These are phyloP conservation scores for Vitis amurensis DNA, from an alignment of 164 flowering plant species.

Conservation along the genomic window DNA sequence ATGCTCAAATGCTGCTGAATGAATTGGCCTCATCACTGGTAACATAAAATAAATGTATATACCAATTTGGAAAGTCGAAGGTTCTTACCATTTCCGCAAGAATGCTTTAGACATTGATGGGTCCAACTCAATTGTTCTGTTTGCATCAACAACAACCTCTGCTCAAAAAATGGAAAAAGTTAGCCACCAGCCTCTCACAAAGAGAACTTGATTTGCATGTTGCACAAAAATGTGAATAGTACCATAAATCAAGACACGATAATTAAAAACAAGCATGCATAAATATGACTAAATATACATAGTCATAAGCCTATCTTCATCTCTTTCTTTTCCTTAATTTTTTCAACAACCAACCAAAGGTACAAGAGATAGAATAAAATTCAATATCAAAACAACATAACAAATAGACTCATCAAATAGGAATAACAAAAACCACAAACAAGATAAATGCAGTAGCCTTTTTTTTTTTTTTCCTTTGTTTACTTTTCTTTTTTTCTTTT, in stretches of 20 bases:
- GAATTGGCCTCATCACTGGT: not conserved
- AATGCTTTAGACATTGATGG: constrained; percentile 70
- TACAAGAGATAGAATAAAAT: not conserved
- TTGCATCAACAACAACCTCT: constrained; percentile 91
- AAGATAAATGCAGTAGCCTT: no score
- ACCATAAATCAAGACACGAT: not conserved
- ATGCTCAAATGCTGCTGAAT: not conserved
- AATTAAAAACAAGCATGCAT: not conserved
- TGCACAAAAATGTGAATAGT: no score
- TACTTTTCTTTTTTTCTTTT: no score
- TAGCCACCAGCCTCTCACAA: no score
- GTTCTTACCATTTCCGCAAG: no score
- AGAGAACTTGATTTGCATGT: no score
- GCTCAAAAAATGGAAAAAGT: constrained; percentile 8
- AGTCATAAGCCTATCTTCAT: not conserved
- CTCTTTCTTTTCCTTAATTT: not conserved
- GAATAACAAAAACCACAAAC: no score
- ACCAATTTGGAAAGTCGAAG: no score
- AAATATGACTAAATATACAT: not conserved
- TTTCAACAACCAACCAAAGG: not conserved
- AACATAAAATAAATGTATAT: no score
- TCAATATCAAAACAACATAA: no score
- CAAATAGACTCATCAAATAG: no score
- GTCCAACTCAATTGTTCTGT: constrained; percentile 72
- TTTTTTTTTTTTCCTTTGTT: no score